Percentiles rank a stretch among this genome's conserved stretches.
Evolutionary conservation across 441 rosid genomes (phyloP).

Genomic region (Euphorbia corollata): DNA sequence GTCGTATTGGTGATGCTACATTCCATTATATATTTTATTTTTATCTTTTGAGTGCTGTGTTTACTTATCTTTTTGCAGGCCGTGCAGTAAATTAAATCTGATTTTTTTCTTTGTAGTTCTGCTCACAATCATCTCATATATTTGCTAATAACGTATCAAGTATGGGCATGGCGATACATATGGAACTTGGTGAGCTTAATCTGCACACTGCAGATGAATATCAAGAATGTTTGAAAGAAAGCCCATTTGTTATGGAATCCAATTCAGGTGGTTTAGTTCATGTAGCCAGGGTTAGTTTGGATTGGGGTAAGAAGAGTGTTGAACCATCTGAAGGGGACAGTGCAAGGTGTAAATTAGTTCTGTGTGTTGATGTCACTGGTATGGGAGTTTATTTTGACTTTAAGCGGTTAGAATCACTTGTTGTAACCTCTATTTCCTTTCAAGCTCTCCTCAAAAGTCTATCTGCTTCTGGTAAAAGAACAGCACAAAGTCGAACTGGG

Average conservation of each 20-base stretch:
- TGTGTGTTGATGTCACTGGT: conserved; percentile 81
- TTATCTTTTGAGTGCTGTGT: conserved; percentile 8
- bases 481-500: conserved; percentile 39
- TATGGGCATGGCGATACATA: conserved; percentile 66
- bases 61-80: background rate
- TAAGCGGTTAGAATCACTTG: conserved; percentile 72
- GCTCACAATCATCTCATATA: conserved; percentile 91
- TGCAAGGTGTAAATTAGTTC: conserved; percentile 61
- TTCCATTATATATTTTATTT: background rate
- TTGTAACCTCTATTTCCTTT: conserved; percentile 67
- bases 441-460: conserved; percentile 61
- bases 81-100: conserved; percentile 14
- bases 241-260: conserved; percentile 78
- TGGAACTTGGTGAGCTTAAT: conserved; percentile 96
- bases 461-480: conserved; percentile 52
- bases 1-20: background rate
- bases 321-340: conserved; percentile 58
- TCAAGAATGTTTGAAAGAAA: conserved; percentile 79
- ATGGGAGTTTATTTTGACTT: conserved; percentile 67
- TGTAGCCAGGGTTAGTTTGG: conserved; percentile 83
- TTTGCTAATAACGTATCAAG: conserved; percentile 87
- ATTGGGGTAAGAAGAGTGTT: conserved; percentile 79
- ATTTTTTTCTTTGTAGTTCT: conserved; percentile 43
- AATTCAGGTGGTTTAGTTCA: conserved; percentile 89
- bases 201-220: conserved; percentile 91